Conservation (phyloP, 108 stramenopile species). For the Skeletonema tropicum region DNA sequence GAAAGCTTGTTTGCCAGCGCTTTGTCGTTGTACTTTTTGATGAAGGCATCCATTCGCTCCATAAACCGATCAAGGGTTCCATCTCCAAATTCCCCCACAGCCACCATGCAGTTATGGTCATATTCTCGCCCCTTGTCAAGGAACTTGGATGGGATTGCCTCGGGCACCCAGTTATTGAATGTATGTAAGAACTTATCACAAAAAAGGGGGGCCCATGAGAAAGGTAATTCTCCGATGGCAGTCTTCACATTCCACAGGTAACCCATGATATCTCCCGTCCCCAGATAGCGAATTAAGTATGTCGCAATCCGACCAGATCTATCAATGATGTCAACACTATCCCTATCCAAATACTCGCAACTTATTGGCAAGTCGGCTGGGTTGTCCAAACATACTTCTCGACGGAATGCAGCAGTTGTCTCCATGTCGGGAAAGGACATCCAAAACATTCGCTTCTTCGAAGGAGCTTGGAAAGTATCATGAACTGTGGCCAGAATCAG, state of each 20-base stretch:
- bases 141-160: slow-evolving; percentile 58
- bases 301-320: slow-evolving; percentile 68
- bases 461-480: slow-evolving; percentile 79
- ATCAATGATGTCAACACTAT: slow-evolving; percentile 85
- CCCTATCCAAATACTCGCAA: slow-evolving; percentile 84
- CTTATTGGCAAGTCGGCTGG: slow-evolving; percentile 77
- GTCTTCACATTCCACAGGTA: slow-evolving; percentile 71
- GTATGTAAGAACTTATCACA: slow-evolving; percentile 65
- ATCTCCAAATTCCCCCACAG: slow-evolving; percentile 81
- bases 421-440: slow-evolving; percentile 75
- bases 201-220: slow-evolving; percentile 60
- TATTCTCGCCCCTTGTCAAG: slow-evolving; percentile 51
- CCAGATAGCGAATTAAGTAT: slow-evolving; percentile 66
- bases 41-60: slow-evolving; percentile 66
- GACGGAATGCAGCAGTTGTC: slow-evolving; percentile 69
- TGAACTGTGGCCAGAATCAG: slow-evolving; percentile 87
- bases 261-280: slow-evolving; percentile 67
- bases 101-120: slow-evolving; percentile 77
- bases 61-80: slow-evolving; percentile 70
- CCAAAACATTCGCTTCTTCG: slow-evolving; percentile 75
- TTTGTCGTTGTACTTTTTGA: slow-evolving; percentile 55
- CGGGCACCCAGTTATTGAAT: slow-evolving; percentile 66
- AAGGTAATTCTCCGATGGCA: slow-evolving; percentile 61
- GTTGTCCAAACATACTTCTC: slow-evolving; percentile 76
- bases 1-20: slow-evolving; percentile 34